These are phyloP conservation scores for Botrytis paeoniae DNA, from an alignment of 2,329 filamentous ascomycete species.

Conservation along the genomic window DNA sequence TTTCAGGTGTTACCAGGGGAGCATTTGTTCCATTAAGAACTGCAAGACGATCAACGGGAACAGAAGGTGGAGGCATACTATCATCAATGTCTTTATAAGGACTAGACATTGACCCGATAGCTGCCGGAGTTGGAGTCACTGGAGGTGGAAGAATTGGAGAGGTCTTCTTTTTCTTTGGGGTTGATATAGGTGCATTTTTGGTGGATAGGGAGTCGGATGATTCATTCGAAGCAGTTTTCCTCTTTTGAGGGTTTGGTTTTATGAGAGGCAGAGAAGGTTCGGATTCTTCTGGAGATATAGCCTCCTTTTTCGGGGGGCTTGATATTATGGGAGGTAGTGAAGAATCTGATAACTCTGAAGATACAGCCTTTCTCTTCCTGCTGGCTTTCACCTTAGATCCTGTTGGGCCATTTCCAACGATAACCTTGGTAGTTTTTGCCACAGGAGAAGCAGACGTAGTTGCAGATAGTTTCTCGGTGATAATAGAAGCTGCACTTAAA, in stretches of 20 bases:
- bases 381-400: slow-evolving; percentile 22
- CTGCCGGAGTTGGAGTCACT: slow-evolving; percentile 48
- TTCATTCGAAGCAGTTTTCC: slow-evolving; percentile 22
- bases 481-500: slow-evolving; percentile 27
- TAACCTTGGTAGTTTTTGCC: not conserved
- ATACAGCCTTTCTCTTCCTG: not conserved
- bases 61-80: slow-evolving; percentile 28
- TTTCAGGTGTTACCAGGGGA: slow-evolving; percentile 67
- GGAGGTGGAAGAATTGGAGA: slow-evolving; percentile 34
- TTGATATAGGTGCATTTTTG: slow-evolving; percentile 27
- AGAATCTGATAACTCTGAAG: not conserved
- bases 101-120: slow-evolving; percentile 46
- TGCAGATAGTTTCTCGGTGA: slow-evolving; percentile 19
- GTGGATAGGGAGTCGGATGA: slow-evolving; percentile 18
- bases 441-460: slow-evolving; percentile 1
- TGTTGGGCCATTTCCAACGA: slow-evolving; percentile 10
- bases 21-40: slow-evolving; percentile 66
- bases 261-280: not conserved
- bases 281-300: not conserved
- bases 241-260: not conserved
- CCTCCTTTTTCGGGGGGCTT: not conserved
- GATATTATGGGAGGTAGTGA: not conserved
- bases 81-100: slow-evolving; percentile 44
- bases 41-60: slow-evolving; percentile 50
- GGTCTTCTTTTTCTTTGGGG: slow-evolving; percentile 23